Evolutionary conservation across 768 basidiomycete genomes (phyloP), one percentile per base, ranked within the genome.

Genomic region (Wakefieldia striispora): DNA sequence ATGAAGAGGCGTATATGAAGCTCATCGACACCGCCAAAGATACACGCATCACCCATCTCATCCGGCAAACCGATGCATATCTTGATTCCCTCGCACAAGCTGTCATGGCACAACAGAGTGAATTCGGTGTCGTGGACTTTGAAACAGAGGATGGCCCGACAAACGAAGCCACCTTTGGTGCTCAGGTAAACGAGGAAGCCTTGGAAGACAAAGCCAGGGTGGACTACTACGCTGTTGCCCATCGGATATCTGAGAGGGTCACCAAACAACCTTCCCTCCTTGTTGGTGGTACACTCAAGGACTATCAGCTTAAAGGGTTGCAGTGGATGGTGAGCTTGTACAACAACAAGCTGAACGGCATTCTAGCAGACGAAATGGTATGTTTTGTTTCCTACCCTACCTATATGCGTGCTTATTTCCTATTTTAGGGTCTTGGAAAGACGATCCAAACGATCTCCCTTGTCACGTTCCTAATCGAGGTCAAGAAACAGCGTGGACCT

Each of bases 1-100:
- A 99, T 73, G 97, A 99, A 75, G 97, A 97, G 71, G 95, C 92
- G n/a, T 99, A 99, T 70, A 87, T 97, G 82, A 94, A 94, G 66
- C 88, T 99, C 61, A 91, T 99, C 62, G 97, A 98, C 68, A 97
- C 95, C 16, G 95, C 95, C 50, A 99, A 99, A 69, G 97, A 99
- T 62, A 97, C 95, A 10, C 88, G 97, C 70, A 97, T 99, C 71
- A 97, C 95, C 0, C 97, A 98, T 70, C 75, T 98, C 23, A 75
- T 99, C 49, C 78, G 87, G 39, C 95, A 98, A 72, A 99, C 97
- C 9, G 95, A 99, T 61, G 61, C 84, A 0, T 99, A 93, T 72
- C 84, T 99, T 59, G 95, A 98, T 64, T 92, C 91, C 8, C 83
- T 99, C 21, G 91, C 95, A 2, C 88, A 93, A 50, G 94, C 95